Base-by-base conservation (phyloP, 2,329 filamentous ascomycete genomes). In the Rhytidhysteron rufulum region DNA sequence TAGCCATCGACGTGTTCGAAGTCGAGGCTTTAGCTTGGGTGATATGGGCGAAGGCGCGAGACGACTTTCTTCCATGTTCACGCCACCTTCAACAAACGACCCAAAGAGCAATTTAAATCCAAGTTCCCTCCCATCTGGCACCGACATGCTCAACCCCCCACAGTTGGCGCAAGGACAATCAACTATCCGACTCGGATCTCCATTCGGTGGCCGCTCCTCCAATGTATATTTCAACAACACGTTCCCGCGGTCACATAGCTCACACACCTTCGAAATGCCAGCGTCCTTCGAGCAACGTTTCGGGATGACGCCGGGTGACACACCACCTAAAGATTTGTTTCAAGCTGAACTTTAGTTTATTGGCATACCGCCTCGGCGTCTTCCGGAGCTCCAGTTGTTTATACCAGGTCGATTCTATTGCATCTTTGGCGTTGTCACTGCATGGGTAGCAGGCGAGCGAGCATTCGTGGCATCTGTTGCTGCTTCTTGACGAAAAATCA, bases 11-110 rank as follows among this genome's bases (percentile, higher is more conserved):
- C 74, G 78, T 21, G 72, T 80, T 24, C 74, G 80, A 30, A 80
- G 74, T 50, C 76, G 80, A 31, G 80, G 80, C 40, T 81, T 80
- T 51, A 83, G 78, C 34, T 70, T 78, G 18, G 75, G 79, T 36
- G 76, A 79, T 38, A 72, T 78, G 43, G 70, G 69, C 45, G 70
- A 70, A 20, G 68, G 72, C 37, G 72, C 67, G 50, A 62, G 69
- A 37, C 69, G 73, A 38, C 66, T 82, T 24, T 68, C 77, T 32
- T 70, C 73, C 41, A 64, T 81, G 4, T 79, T 81, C 53, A 74
- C 71, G 4, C 75, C 75, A 5, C 71, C 71, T 21, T 38, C 54
- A 3, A 52, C 56, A 35, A 53, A 57, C 41, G 58, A 60, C 32
- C 58, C 59, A 3, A 40, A 20, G 31, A 17, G 4, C 19, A 19